phyloP scores from a whole-genome alignment of 2,329 filamentous ascomycete genomes.

The Fusarium nurragi region DNA sequence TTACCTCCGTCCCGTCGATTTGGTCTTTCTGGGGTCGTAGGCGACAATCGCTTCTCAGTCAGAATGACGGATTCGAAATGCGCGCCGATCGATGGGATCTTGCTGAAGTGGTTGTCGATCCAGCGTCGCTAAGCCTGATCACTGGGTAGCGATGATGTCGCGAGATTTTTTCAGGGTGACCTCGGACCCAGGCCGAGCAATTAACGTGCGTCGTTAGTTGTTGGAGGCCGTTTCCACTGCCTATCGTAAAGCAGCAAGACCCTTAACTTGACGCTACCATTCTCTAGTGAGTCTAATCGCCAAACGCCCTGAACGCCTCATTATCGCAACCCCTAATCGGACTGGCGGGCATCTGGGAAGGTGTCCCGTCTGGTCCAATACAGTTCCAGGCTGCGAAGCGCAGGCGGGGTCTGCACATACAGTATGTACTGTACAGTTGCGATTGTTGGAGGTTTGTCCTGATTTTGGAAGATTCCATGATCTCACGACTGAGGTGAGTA shows the following conservation, averaged over 20 bases:
- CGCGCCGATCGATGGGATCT: slow-evolving; percentile 43
- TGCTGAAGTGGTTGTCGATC: slow-evolving; percentile 38
- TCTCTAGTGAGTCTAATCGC: slow-evolving; percentile 13
- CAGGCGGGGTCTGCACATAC: not conserved
- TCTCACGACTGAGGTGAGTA: slow-evolving; percentile 9
- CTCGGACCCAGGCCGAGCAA: slow-evolving; percentile 16
- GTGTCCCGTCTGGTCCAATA: slow-evolving; percentile 25
- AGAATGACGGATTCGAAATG: slow-evolving; percentile 30
- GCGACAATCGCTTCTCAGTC: slow-evolving; percentile 39
- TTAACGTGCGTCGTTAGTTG: slow-evolving; percentile 6
- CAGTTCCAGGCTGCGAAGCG: not conserved
- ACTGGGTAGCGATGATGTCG: slow-evolving; percentile 26
- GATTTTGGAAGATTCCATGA: slow-evolving; percentile 7
- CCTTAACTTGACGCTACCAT: slow-evolving; percentile 3
- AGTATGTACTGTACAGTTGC: not conserved
- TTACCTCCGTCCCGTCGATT: slow-evolving; percentile 42
- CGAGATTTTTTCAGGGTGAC: slow-evolving; percentile 12
- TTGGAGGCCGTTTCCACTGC: not conserved
- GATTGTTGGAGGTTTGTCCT: slow-evolving; percentile 3
- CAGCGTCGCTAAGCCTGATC: slow-evolving; percentile 28
- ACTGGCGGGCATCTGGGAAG: slow-evolving; percentile 24
- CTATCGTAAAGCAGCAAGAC: slow-evolving; percentile 8
- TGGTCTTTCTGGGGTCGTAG: slow-evolving; percentile 36
- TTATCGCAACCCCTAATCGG: slow-evolving; percentile 5
- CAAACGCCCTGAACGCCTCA: slow-evolving; percentile 24